A percentile compares a stretch with the other conserved stretches of the same genome.
These are phyloP conservation scores for Adiantum capillusveneris DNA, from an alignment of 75 land plant species.

Conservation along the genomic window DNA sequence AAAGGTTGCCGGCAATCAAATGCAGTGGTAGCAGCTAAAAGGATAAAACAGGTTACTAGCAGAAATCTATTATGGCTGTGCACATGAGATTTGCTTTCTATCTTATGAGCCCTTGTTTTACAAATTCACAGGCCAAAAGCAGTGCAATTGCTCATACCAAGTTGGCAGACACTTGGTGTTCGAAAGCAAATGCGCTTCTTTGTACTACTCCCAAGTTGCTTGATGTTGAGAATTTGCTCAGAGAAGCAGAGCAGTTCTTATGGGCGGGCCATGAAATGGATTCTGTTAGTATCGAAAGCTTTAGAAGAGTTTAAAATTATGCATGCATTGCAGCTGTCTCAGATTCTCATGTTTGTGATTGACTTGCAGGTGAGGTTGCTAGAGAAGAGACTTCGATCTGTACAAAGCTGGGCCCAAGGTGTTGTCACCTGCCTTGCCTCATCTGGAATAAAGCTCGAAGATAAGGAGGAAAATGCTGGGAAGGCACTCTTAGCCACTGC, in stretches of 20 bases:
- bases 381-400: conserved; percentile 33
- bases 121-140: conserved; percentile 51
- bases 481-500: conserved; percentile 38
- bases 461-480: conserved; percentile 3
- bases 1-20: not conserved
- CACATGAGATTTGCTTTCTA: not conserved
- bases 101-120: no score
- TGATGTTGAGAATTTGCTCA: conserved; percentile 30
- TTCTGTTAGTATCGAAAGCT: conserved; percentile 24
- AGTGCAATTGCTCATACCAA: conserved; percentile 24
- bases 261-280: conserved; percentile 98
- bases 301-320: not conserved
- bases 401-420: conserved; percentile 58
- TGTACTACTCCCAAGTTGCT: conserved; percentile 26
- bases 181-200: conserved; percentile 19
- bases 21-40: not conserved
- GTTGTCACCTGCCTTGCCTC: conserved; percentile 22
- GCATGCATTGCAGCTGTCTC: not conserved
- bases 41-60: not conserved
- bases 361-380: conserved; percentile 49
- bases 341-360: not conserved
- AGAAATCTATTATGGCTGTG: not conserved
- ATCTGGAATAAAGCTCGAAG: conserved; percentile 9
- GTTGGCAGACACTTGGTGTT: conserved; percentile 74
- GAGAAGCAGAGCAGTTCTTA: conserved; percentile 80